Conservation (phyloP, 805 yeast genomes). For the Clavispora phyllophila region DNA sequence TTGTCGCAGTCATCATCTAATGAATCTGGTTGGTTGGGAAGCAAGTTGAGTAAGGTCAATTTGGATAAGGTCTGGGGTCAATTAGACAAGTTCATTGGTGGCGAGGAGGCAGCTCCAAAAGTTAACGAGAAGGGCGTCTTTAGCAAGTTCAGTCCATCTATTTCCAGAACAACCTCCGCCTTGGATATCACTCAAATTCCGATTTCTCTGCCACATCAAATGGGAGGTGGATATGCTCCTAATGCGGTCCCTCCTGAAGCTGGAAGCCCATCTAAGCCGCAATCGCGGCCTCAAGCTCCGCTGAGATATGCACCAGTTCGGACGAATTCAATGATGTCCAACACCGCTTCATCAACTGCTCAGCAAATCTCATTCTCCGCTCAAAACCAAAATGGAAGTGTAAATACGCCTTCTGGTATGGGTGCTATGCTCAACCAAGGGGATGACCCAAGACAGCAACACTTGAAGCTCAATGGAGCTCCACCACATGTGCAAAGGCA, state of each 20-base stretch:
- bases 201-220: neutral
- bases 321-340: neutral
- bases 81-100: constrained; percentile 86
- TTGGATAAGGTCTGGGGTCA: constrained; percentile 87
- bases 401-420: neutral
- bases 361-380: neutral
- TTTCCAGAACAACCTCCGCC: constrained; percentile 51
- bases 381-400: neutral
- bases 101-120: constrained; percentile 46
- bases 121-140: constrained; percentile 51
- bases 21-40: constrained; percentile 71
- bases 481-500: neutral
- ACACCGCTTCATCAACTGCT: neutral
- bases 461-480: neutral
- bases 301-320: constrained; percentile 8
- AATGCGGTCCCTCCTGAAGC: constrained; percentile 8
- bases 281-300: constrained; percentile 2
- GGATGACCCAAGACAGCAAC: neutral
- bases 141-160: constrained; percentile 64
- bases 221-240: neutral
- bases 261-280: constrained; percentile 9
- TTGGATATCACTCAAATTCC: constrained; percentile 26
- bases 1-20: constrained; percentile 37
- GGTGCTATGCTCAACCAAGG: neutral
- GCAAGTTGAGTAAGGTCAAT: constrained; percentile 49